Conservation (phyloP, 2,329 filamentous ascomycete genomes). For the Neofusicoccum laricinum region DNA sequence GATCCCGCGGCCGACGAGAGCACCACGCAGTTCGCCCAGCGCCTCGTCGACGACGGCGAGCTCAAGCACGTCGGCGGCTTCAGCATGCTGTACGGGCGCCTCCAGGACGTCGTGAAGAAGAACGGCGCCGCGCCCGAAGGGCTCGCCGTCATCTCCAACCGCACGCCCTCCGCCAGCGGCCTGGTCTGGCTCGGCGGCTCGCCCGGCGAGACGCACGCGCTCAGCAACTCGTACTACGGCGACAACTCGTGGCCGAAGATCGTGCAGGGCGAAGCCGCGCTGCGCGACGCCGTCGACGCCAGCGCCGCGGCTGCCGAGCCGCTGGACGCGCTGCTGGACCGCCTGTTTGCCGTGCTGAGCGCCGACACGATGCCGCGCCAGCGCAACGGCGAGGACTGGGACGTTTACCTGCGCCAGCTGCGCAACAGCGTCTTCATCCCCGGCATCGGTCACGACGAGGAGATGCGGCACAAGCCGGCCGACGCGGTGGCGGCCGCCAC, state of each 20-base stretch:
- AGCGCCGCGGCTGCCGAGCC: conserved; percentile 41
- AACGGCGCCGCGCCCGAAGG: conserved; percentile 25
- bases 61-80: conserved; percentile 61
- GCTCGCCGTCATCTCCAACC: conserved; percentile 61
- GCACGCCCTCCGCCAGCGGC: conserved; percentile 51
- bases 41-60: conserved; percentile 53
- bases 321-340: conserved; percentile 50
- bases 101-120: conserved; percentile 41
- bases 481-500: conserved; percentile 42
- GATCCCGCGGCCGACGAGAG: conserved; percentile 37
- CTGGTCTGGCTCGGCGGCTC: conserved; percentile 51
- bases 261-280: conserved; percentile 53
- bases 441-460: conserved; percentile 48
- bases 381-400: conserved; percentile 48
- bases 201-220: conserved; percentile 52
- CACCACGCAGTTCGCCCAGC: conserved; percentile 52
- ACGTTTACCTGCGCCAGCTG: conserved; percentile 56
- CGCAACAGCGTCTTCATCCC: conserved; percentile 62
- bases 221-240: conserved; percentile 61
- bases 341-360: conserved; percentile 52
- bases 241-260: conserved; percentile 63
- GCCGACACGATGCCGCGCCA: conserved; percentile 55
- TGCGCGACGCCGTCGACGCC: conserved; percentile 48
- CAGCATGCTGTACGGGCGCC: conserved; percentile 58
- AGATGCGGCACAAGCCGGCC: conserved; percentile 36